Evolutionary conservation across 805 yeast genomes (phyloP).

Genomic region (Candida endomychidarum): DNA sequence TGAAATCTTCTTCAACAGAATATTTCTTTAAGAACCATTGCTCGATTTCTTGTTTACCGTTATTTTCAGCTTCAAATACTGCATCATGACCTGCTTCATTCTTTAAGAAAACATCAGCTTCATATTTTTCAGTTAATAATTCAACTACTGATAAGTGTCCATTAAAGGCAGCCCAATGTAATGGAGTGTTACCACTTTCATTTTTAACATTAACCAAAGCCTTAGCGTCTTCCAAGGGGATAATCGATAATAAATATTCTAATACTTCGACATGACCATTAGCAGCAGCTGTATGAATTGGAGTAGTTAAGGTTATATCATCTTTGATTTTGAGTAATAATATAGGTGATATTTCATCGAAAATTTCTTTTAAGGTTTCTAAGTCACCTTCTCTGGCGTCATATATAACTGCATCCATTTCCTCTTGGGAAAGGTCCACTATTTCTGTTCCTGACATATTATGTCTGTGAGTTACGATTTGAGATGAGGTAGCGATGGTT

Average conservation of each 20-base stretch:
- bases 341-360: slow-evolving; percentile 54
- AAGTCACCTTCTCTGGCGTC: slow-evolving; percentile 90
- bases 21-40: slow-evolving; percentile 72
- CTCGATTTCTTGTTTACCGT: slow-evolving; percentile 72
- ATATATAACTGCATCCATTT: slow-evolving; percentile 74
- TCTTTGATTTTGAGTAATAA: slow-evolving; percentile 53
- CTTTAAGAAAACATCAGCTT: slow-evolving; percentile 78
- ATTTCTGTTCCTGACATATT: slow-evolving; percentile 20
- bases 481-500: not conserved
- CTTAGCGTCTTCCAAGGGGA: slow-evolving; percentile 45
- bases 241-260: slow-evolving; percentile 52
- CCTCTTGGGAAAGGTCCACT: slow-evolving; percentile 58
- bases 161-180: slow-evolving; percentile 94
- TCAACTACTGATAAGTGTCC: slow-evolving; percentile 77
- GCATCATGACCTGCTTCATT: slow-evolving; percentile 79
- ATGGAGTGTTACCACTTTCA: slow-evolving; percentile 86
- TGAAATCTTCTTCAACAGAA: slow-evolving; percentile 58
- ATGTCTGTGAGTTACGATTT: not conserved
- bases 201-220: slow-evolving; percentile 44
- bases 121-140: slow-evolving; percentile 66
- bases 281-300: slow-evolving; percentile 94
- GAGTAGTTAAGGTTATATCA: slow-evolving; percentile 63
- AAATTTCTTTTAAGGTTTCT: slow-evolving; percentile 67
- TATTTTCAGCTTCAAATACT: slow-evolving; percentile 85
- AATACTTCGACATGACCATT: slow-evolving; percentile 82